Percentiles rank a stretch among this genome's conserved stretches.
These are phyloP conservation scores for Botryotinia globosa DNA, from an alignment of 2,329 filamentous ascomycete species.

Conservation along the genomic window DNA sequence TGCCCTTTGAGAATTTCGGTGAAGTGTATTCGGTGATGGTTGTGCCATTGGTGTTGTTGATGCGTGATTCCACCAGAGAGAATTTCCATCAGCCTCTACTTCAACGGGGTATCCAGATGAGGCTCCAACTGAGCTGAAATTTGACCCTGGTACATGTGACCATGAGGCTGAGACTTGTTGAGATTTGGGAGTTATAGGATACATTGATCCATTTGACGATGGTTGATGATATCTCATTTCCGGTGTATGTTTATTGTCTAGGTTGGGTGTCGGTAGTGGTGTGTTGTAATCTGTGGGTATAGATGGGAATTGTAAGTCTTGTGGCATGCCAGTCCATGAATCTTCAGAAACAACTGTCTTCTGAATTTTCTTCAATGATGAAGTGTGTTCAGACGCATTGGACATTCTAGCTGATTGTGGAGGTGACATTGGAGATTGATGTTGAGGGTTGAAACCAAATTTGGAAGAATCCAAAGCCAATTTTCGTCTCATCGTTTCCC, in stretches of 20 bases:
- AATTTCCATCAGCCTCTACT: conserved; percentile 25
- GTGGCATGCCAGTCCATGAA: conserved; percentile 31
- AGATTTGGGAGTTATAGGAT: conserved; percentile 32
- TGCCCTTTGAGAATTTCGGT: conserved; percentile 32
- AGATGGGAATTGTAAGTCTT: conserved; percentile 33
- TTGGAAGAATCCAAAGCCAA: conserved; percentile 44
- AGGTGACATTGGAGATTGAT: conserved; percentile 45
- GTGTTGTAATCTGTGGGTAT: conserved; percentile 26
- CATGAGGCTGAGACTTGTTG: conserved; percentile 29
- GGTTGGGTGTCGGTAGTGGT: conserved; percentile 31
- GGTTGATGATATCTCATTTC: conserved; percentile 27
- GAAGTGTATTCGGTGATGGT: conserved; percentile 31
- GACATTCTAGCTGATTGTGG: conserved; percentile 45
- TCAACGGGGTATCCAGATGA: conserved; percentile 18
- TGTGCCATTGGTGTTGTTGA: conserved; percentile 32
- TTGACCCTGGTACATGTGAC: conserved; percentile 28
- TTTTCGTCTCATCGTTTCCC: conserved; percentile 48
- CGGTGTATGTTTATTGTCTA: conserved; percentile 28
- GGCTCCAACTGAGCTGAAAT: conserved; percentile 23
- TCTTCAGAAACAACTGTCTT: conserved; percentile 39
- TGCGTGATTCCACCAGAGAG: conserved; percentile 37
- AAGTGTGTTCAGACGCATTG: conserved; percentile 19
- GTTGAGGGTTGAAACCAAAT: conserved; percentile 48
- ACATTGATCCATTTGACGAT: conserved; percentile 24
- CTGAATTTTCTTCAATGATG: conserved; percentile 19